Percentiles rank a stretch among this genome's conserved stretches.
Conservation (phyloP, 768 basidiomycete species). For the Trametes cubensis region DNA sequence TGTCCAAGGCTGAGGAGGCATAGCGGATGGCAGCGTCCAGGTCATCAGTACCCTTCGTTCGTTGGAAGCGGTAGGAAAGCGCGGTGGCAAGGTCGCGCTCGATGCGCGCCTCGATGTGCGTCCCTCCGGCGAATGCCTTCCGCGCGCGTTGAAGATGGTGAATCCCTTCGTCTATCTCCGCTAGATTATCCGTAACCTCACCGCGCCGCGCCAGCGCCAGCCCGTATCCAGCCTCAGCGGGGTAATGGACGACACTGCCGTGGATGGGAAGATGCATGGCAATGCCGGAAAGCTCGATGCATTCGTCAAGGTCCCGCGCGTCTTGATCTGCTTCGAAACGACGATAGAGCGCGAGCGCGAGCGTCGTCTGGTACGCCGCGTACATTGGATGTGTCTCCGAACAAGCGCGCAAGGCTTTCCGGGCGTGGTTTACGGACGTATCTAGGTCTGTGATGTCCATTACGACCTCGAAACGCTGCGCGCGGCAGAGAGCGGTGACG, state of each 20-base stretch:
- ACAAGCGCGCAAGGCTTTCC: not conserved
- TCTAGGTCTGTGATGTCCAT: conserved; percentile 9
- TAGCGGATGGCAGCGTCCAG: conserved; percentile 7
- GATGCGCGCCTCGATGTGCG: conserved; percentile 4
- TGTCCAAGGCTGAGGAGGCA: not conserved
- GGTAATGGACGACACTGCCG: not conserved
- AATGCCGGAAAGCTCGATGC: not conserved
- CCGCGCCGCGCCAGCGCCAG: not conserved
- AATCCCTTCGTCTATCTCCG: conserved; percentile 1
- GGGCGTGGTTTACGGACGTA: not conserved
- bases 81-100: conserved; percentile 6
- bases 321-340: conserved; percentile 2
- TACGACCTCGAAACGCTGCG: conserved; percentile 6
- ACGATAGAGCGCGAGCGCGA: not conserved
- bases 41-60: not conserved
- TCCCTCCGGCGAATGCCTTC: not conserved
- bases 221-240: not conserved
- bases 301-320: not conserved
- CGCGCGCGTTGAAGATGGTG: not conserved
- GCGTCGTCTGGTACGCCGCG: not conserved
- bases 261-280: not conserved
- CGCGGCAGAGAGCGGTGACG: not conserved
- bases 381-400: not conserved
- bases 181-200: not conserved
- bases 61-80: conserved; percentile 3